Base-by-base conservation (phyloP, 345 rosid species). In the Acer campestre region DNA sequence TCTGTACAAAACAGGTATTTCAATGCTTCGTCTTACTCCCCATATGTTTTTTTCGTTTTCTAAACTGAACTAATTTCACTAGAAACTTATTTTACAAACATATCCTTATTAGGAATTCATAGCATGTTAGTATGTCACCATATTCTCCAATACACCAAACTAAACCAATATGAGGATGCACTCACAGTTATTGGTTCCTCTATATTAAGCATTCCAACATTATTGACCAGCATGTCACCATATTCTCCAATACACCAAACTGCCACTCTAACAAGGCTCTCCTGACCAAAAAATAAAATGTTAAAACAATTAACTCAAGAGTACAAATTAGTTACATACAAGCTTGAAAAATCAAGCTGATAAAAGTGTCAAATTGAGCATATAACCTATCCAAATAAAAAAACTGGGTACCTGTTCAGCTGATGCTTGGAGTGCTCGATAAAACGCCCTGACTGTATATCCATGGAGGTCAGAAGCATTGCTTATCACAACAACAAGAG, bases 201-300 rank as follows among this genome's bases (percentile, higher is more conserved):
- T 55, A 86, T 75, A 82, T 89, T 84, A 83, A 97, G 95, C 93
- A 94, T 84, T 79, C 99, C 98, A 29, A 77, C 88, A 88, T 89
- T 94, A 75, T 93, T 91, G 65, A 94, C 93, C 91, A 97, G 83
- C 85, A 97, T 70, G 83, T 97, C 99, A 77, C 98, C 99, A 79
- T 94, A 97, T 86, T 97, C 99, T 78, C 99, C 99, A 68, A 97
- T 85, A 88, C 98, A 97, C 99, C 99, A 97, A 70, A 93, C 89
- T 40, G 99, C 98, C 78, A 93, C 98, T 76, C 94, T 95, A 83
- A 90, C 94, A 84, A 97, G 98, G 79, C 86, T 87, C 91, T 94
- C 98, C 99, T 94, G 87, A 73, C 71, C 46, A 42, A 74, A 61
- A 77, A 84, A 25, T 25, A 69, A 23, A 74, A 20, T 7, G 9